phyloP scores from a whole-genome alignment of 208 protist species.

The Crithidia bombi region DNA sequence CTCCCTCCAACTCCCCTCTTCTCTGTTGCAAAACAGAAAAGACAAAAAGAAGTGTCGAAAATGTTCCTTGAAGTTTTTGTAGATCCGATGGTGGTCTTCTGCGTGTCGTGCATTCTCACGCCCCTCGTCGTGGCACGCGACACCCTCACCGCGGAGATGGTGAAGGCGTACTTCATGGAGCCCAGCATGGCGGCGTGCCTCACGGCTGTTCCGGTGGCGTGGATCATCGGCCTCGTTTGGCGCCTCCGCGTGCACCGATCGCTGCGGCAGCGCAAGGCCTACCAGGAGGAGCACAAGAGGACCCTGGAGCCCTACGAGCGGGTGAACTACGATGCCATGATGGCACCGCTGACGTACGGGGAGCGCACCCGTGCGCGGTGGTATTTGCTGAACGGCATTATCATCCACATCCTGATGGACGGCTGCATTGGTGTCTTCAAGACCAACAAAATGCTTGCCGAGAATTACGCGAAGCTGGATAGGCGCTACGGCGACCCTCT shows the following conservation, averaged over 20 bases:
- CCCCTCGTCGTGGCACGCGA: slow-evolving; percentile 47
- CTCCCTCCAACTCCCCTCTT: neutral
- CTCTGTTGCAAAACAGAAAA: neutral
- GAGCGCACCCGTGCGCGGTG: slow-evolving; percentile 71
- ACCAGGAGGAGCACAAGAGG: slow-evolving; percentile 19
- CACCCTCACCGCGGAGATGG: slow-evolving; percentile 33
- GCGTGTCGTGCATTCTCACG: slow-evolving; percentile 49
- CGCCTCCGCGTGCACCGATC: slow-evolving; percentile 29
- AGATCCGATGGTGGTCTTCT: slow-evolving; percentile 76
- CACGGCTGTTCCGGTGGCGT: slow-evolving; percentile 35
- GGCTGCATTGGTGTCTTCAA: slow-evolving; percentile 75
- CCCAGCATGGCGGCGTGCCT: slow-evolving; percentile 49
- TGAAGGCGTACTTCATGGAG: slow-evolving; percentile 59
- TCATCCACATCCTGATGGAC: slow-evolving; percentile 80
- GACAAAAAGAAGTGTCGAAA: neutral
- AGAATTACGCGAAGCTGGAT: slow-evolving; percentile 76
- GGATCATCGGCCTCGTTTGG: slow-evolving; percentile 34
- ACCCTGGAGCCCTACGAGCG: slow-evolving; percentile 8
- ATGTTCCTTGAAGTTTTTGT: slow-evolving; percentile 58
- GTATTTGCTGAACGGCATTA: slow-evolving; percentile 81
- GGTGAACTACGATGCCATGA: slow-evolving; percentile 36
- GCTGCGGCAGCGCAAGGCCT: slow-evolving; percentile 19
- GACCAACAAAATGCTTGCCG: slow-evolving; percentile 51
- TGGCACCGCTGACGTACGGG: slow-evolving; percentile 43
- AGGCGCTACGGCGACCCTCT: slow-evolving; percentile 54